These are phyloP conservation scores for Avena insularis DNA, from an alignment of 176 grass and related monocot species.

Conservation along the genomic window DNA sequence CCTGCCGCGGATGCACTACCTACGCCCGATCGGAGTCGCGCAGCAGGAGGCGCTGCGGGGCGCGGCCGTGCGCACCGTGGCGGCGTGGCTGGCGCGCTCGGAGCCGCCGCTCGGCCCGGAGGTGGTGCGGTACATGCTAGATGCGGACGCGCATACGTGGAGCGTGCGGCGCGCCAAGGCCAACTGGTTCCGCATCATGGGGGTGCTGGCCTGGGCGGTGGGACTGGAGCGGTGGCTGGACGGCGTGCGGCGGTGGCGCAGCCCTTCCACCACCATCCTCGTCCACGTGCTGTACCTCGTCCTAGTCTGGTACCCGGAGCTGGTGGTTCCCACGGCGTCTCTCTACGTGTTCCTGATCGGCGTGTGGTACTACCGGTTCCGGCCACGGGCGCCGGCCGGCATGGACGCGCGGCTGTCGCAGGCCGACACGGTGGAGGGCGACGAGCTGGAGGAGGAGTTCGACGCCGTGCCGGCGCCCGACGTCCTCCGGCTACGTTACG, in stretches of 20 bases:
- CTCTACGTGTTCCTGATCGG: slow-evolving; percentile 93
- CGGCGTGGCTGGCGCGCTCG: slow-evolving; percentile 66
- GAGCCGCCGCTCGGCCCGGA: slow-evolving; percentile 92
- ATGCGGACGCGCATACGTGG: slow-evolving; percentile 85
- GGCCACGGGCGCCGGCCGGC: slow-evolving; percentile 68
- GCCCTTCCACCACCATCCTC: slow-evolving; percentile 74
- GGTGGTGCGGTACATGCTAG: slow-evolving; percentile 87
- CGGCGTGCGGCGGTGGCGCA: slow-evolving; percentile 74
- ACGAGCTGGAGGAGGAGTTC: slow-evolving; percentile 98
- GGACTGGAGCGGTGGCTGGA: slow-evolving; percentile 90
- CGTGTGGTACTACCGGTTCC: slow-evolving; percentile 91
- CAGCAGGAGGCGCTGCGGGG: slow-evolving; percentile 90
- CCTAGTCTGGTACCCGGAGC: slow-evolving; percentile 95
- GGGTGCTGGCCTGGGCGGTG: slow-evolving; percentile 94
- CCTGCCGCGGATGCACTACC: slow-evolving; percentile 92
- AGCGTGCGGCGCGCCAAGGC: slow-evolving; percentile 94
- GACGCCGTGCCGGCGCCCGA: slow-evolving; percentile 74
- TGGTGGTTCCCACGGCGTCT: slow-evolving; percentile 87
- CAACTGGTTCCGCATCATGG: slow-evolving; percentile 98
- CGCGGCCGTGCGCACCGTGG: slow-evolving; percentile 77
- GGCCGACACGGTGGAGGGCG: slow-evolving; percentile 85
- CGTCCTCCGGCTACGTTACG: slow-evolving; percentile 61
- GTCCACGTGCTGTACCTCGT: slow-evolving; percentile 93
- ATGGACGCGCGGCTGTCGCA: slow-evolving; percentile 95
- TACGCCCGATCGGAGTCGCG: slow-evolving; percentile 79